phyloP scores from a whole-genome alignment of 768 basidiomycete genomes.

The Rhodotorula toruloides region DNA sequence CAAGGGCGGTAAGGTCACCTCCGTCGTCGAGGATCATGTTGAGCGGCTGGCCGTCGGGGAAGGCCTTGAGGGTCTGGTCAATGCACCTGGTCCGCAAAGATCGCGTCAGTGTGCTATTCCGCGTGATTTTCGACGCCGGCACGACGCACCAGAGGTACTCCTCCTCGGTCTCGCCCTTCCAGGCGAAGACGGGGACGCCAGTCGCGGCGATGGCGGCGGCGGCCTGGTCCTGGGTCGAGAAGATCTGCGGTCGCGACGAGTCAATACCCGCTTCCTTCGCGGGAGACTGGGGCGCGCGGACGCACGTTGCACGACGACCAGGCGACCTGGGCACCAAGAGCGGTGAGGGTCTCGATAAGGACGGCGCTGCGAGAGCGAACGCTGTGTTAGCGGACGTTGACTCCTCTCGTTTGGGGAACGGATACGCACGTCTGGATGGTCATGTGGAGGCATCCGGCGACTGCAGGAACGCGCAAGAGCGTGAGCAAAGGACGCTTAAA shows the following conservation, averaged over 20 bases:
- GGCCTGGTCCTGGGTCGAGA: slow-evolving; percentile 99
- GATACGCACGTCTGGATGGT: slow-evolving; percentile 63
- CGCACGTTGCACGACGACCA: slow-evolving; percentile 61
- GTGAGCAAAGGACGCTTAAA: background rate
- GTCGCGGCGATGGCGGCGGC: slow-evolving; percentile 90
- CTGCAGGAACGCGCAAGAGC: slow-evolving; percentile 2
- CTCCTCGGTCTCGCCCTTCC: slow-evolving; percentile 99
- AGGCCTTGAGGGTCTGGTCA: slow-evolving; percentile 86
- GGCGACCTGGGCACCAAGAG: slow-evolving; percentile 91
- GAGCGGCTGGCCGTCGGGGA: slow-evolving; percentile 71
- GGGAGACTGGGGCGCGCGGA: too few relatives aligned
- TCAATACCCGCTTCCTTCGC: too few relatives aligned
- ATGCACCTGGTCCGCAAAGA: slow-evolving; percentile 45
- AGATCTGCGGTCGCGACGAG: slow-evolving; percentile 86
- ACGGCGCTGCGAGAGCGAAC: slow-evolving; percentile 13
- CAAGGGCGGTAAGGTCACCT: slow-evolving; percentile 87
- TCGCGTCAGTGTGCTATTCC: too few relatives aligned
- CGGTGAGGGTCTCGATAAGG: slow-evolving; percentile 93
- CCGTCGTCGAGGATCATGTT: slow-evolving; percentile 99
- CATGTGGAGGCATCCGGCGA: slow-evolving; percentile 86
- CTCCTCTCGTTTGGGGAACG: fast-evolving
- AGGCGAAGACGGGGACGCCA: slow-evolving; percentile 95
- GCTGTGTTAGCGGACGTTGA: background rate
- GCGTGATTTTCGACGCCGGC: too few relatives aligned
- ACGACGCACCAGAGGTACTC: slow-evolving; percentile 87